Conservation (phyloP, 1,284 basidiomycete species). For the Melampsora americana region DNA sequence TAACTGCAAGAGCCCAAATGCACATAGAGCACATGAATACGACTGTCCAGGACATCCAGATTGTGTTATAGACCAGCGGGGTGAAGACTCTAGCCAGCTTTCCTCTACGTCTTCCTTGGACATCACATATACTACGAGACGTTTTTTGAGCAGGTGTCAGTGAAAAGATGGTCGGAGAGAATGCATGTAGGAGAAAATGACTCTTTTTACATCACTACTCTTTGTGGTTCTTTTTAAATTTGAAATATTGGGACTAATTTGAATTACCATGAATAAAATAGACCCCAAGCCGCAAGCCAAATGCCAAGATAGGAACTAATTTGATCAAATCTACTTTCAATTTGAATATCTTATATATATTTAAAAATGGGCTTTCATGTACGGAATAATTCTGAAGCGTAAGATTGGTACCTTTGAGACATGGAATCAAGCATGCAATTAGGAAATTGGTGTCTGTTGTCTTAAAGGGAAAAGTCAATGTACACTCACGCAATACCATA, state of each 20-base stretch:
- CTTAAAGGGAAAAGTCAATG: neutral
- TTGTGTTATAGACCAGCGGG: too few relatives aligned
- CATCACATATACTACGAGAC: neutral
- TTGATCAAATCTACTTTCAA: neutral
- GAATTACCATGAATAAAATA: too few relatives aligned
- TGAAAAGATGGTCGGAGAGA: neutral
- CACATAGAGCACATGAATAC: neutral
- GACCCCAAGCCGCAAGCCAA: neutral
- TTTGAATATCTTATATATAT: neutral
- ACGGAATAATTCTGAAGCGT: neutral
- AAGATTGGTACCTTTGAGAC: neutral
- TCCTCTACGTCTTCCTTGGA: too few relatives aligned
- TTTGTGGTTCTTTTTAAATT: neutral
- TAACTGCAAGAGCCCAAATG: neutral
- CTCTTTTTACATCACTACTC: neutral
- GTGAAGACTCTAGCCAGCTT: too few relatives aligned
- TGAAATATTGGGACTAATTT: neutral
- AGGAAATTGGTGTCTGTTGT: neutral
- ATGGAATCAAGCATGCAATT: neutral
- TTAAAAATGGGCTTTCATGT: neutral
- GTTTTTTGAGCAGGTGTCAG: neutral
- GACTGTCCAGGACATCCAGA: neutral
- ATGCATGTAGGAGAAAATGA: neutral
- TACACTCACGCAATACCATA: neutral
- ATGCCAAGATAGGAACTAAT: neutral